phyloP scores from a whole-genome alignment of 2,329 filamentous ascomycete species.

The Beauveria bassiana region DNA sequence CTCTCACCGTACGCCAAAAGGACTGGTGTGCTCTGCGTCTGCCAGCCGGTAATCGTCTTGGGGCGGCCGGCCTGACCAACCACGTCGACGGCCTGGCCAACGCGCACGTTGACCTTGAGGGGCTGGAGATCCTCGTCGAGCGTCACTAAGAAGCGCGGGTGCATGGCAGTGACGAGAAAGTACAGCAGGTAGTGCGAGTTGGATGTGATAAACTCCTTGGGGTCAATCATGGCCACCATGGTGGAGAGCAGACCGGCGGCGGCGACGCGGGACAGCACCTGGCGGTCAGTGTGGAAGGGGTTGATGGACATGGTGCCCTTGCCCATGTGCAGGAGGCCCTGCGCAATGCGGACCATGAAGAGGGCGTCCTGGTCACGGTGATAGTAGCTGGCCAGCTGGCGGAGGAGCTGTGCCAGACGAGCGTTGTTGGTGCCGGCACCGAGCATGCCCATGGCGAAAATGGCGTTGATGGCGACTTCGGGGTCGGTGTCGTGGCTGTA shows the following conservation, averaged over 20 bases:
- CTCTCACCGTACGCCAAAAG: conserved; percentile 90
- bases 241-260: conserved; percentile 85
- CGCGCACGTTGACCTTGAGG: conserved; percentile 88
- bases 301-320: conserved; percentile 94
- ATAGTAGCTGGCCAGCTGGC: conserved; percentile 96
- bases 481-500: conserved; percentile 99
- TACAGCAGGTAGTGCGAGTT: conserved; percentile 88
- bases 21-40: conserved; percentile 98
- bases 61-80: conserved; percentile 94
- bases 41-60: conserved; percentile 99
- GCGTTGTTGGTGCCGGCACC: conserved; percentile 98
- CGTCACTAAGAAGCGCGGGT: conserved; percentile 91
- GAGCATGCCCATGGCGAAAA: conserved; percentile 96
- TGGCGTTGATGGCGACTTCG: conserved; percentile 95
- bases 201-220: conserved; percentile 70
- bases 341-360: conserved; percentile 98
- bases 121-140: conserved; percentile 92
- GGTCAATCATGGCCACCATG: conserved; percentile 87
- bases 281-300: conserved; percentile 98
- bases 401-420: conserved; percentile 83
- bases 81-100: conserved; percentile 96
- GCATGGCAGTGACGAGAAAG: conserved; percentile 94
- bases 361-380: conserved; percentile 91
- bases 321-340: conserved; percentile 97
- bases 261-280: conserved; percentile 86